phyloP scores from a whole-genome alignment of 495 filamentous ascomycete species.

The Penicillium antarcticum region DNA sequence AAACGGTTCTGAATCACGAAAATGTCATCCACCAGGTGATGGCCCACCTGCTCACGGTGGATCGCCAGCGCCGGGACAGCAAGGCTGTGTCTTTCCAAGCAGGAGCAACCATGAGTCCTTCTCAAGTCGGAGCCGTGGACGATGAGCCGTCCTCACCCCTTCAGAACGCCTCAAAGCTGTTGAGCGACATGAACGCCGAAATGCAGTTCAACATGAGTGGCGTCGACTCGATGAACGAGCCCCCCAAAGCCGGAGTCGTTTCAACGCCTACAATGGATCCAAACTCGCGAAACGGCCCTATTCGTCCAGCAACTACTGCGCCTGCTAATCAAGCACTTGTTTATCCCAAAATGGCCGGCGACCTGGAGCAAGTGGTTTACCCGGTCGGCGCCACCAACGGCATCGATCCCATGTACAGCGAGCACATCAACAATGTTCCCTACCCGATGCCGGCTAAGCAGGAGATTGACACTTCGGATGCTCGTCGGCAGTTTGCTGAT shows the following conservation, averaged over 20 bases:
- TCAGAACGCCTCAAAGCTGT: slow-evolving; percentile 83
- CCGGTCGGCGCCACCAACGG: slow-evolving; percentile 85
- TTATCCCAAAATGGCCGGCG: slow-evolving; percentile 52
- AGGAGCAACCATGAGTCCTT: slow-evolving; percentile 37
- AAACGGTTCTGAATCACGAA: slow-evolving; percentile 81
- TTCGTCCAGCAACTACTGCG: slow-evolving; percentile 46
- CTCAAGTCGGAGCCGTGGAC: slow-evolving; percentile 48
- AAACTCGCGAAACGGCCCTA: slow-evolving; percentile 34
- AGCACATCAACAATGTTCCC: slow-evolving; percentile 90
- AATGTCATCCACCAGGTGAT: slow-evolving; percentile 73
- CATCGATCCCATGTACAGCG: slow-evolving; percentile 91
- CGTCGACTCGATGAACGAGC: slow-evolving; percentile 73
- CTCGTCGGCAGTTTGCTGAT: slow-evolving; percentile 47
- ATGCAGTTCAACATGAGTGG: slow-evolving; percentile 70
- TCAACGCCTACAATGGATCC: slow-evolving; percentile 43
- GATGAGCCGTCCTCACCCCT: slow-evolving; percentile 79
- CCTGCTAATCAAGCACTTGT: slow-evolving; percentile 49
- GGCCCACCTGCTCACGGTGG: slow-evolving; percentile 63
- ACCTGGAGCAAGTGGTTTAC: slow-evolving; percentile 82
- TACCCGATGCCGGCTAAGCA: slow-evolving; percentile 66
- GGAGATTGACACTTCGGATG: slow-evolving; percentile 47
- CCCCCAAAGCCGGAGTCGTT: slow-evolving; percentile 52
- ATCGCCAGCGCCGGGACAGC: slow-evolving; percentile 63
- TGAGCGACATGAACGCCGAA: slow-evolving; percentile 77
- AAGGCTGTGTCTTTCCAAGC: slow-evolving; percentile 48